Evolutionary conservation across 2,329 filamentous ascomycete species (phyloP).

Genomic region (Verticillium tricorpus): DNA sequence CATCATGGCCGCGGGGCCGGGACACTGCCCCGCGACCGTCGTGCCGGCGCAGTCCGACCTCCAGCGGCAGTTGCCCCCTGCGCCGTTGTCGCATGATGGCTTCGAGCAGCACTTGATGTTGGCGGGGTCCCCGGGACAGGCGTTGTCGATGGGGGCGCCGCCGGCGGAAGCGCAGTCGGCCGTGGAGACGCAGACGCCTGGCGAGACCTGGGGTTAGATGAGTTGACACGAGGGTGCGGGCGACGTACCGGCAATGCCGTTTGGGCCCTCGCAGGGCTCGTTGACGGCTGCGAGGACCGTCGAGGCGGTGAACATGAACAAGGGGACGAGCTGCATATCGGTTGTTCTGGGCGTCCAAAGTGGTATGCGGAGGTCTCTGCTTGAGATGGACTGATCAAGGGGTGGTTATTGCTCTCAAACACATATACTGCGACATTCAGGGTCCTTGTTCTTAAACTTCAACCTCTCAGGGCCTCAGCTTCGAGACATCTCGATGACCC

Average conservation of each 20-base stretch:
- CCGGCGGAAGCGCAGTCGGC: constrained; percentile 28
- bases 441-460: neutral
- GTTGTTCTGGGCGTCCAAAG: no score
- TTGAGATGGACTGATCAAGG: no score
- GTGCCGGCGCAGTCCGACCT: constrained; percentile 29
- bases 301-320: constrained; percentile 4
- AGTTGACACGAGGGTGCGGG: neutral
- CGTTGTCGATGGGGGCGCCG: constrained; percentile 30
- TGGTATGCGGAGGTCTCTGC: no score
- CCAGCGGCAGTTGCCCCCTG: constrained; percentile 32
- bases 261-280: constrained; percentile 24
- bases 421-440: no score
- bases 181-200: constrained; percentile 33
- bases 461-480: no score
- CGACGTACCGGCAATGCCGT: constrained; percentile 12
- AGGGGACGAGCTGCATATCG: constrained; percentile 3
- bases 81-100: constrained; percentile 24
- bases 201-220: constrained; percentile 1
- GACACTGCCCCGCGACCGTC: constrained; percentile 25
- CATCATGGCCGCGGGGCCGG: constrained; percentile 31
- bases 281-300: constrained; percentile 20
- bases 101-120: constrained; percentile 39
- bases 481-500: no score
- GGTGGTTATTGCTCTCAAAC: no score
- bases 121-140: constrained; percentile 30